Evolutionary conservation across 108 stramenopile genomes (phyloP).

Genomic region (Stephanodiscus minutulus): DNA sequence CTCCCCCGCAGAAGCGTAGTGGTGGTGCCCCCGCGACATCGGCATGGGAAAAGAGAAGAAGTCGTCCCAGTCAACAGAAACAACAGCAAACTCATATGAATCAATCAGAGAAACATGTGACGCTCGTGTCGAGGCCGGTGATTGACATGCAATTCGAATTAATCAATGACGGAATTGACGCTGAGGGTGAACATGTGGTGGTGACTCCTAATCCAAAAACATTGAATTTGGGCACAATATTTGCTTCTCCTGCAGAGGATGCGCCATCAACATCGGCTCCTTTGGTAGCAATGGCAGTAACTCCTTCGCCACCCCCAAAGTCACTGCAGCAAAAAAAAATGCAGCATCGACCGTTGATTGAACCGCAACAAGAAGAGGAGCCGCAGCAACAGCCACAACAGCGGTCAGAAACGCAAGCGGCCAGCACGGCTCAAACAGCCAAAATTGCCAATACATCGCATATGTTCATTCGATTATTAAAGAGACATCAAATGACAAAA

Average conservation of each 20-base stretch:
- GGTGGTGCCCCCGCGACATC: neutral
- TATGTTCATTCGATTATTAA: slow-evolving; percentile 28
- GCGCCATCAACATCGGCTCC: neutral
- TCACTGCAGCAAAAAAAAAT: neutral
- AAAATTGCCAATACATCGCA: slow-evolving; percentile 23
- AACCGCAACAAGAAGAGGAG: neutral
- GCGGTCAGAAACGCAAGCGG: neutral
- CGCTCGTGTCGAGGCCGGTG: neutral
- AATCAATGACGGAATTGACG: neutral
- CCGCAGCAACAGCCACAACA: slow-evolving; percentile 1
- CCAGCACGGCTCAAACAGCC: slow-evolving; percentile 2
- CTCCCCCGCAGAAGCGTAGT: slow-evolving; percentile 17
- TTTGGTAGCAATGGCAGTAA: slow-evolving; percentile 2
- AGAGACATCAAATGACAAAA: neutral
- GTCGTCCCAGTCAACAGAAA: neutral
- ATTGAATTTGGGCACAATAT: neutral
- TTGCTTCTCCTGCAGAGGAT: neutral
- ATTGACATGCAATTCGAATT: neutral
- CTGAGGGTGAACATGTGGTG: neutral
- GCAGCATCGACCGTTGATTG: neutral
- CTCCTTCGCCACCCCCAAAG: slow-evolving; percentile 13
- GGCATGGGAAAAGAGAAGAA: slow-evolving; percentile 11
- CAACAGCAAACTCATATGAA: slow-evolving; percentile 5
- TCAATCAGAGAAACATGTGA: neutral
- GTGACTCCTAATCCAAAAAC: slow-evolving; percentile 7